Conservation (phyloP, 202 grass and related monocot species). For the Sporobolus alterniflorus region DNA sequence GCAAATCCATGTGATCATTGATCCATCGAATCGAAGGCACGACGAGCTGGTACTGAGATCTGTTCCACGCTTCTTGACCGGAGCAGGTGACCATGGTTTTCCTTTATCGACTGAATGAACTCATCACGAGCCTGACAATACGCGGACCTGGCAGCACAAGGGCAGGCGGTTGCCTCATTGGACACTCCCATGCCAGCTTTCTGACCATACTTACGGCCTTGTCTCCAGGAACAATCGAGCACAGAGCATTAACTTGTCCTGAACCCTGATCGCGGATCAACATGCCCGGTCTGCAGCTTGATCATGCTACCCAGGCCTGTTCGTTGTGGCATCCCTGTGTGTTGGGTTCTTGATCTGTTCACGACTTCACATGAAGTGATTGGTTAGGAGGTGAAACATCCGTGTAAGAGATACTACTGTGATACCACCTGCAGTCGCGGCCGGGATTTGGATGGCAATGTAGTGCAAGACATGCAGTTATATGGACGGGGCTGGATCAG, state of each 20-base stretch:
- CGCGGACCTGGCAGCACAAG: conserved; percentile 12
- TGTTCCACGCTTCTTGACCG: neutral
- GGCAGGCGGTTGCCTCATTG: neutral
- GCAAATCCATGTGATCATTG: conserved; percentile 10
- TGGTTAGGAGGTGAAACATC: conserved; percentile 3
- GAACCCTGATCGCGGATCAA: neutral
- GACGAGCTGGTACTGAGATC: neutral
- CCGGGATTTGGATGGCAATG: neutral
- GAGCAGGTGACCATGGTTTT: conserved; percentile 23
- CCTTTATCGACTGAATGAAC: neutral
- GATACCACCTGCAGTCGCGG: neutral
- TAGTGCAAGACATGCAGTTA: neutral
- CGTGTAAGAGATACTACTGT: neutral
- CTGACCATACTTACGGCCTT: conserved; percentile 20
- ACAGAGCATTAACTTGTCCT: conserved; percentile 6
- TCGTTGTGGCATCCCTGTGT: neutral
- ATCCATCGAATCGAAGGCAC: neutral
- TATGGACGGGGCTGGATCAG: no score
- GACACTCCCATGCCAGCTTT: conserved; percentile 40
- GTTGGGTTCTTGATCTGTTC: neutral
- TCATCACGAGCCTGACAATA: neutral
- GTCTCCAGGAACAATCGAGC: conserved; percentile 30
- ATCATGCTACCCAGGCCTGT: neutral
- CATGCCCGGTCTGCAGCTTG: conserved; percentile 4
- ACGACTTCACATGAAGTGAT: neutral